A percentile compares a stretch with the other conserved stretches of the same genome.
Conservation (phyloP, 371 early-diverging fungal genomes). For the Actinomortierella wolfii region DNA sequence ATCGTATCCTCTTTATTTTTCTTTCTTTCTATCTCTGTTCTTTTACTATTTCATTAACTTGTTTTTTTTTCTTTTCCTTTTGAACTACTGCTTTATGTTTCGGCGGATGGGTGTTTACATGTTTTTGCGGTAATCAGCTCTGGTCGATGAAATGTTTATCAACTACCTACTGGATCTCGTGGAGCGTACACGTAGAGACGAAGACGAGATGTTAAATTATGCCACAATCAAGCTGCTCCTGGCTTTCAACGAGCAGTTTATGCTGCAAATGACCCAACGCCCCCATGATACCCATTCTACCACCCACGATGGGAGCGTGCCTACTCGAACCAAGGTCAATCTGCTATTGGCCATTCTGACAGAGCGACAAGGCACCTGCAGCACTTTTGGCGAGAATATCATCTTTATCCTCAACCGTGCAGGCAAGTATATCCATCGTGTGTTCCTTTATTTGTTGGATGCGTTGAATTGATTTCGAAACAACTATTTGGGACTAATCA, state of each 20-base stretch:
- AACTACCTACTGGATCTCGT: conserved; percentile 68
- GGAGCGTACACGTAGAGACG: conserved; percentile 68
- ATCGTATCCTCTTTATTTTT: no score
- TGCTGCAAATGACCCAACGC: conserved; percentile 54
- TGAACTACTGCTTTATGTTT: no score
- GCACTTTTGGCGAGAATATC: conserved; percentile 81
- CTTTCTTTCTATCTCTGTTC: no score
- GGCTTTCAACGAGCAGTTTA: conserved; percentile 74
- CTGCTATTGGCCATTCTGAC: conserved; percentile 61
- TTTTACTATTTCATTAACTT: background rate
- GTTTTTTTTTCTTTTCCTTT: background rate
- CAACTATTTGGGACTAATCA: background rate
- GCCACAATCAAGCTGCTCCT: conserved; percentile 68
- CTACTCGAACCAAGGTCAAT: conserved; percentile 40
- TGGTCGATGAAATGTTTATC: conserved; percentile 53
- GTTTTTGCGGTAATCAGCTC: conserved; percentile 30
- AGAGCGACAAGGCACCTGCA: conserved; percentile 66
- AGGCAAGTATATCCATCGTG: conserved; percentile 55
- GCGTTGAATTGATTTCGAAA: background rate
- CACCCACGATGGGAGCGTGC: background rate
- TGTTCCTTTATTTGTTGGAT: no score
- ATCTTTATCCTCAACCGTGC: conserved; percentile 88
- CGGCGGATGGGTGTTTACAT: no score
- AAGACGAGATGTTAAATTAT: conserved; percentile 75
- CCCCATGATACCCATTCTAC: background rate